A percentile compares a stretch with the other conserved stretches of the same genome.
These are phyloP conservation scores for Monosporozyma solicola DNA, from an alignment of 805 yeast species.

Conservation along the genomic window DNA sequence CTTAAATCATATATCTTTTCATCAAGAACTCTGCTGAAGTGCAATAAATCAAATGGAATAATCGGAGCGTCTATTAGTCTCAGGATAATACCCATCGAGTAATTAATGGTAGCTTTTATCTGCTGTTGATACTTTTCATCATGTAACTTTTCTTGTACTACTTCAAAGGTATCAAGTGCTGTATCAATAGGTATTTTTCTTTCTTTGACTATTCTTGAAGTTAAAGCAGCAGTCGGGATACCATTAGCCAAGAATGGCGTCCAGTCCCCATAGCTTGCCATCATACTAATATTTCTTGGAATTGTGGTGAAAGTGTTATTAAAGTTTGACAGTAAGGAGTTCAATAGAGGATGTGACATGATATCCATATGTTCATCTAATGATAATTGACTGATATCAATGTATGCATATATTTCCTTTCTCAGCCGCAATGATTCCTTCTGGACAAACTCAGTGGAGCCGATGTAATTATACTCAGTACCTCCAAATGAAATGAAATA, in stretches of 20 bases:
- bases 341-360: conserved; percentile 54
- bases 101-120: conserved; percentile 47
- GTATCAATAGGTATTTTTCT: conserved; percentile 50
- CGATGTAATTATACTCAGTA: conserved; percentile 67
- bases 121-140: conserved; percentile 36
- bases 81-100: conserved; percentile 43
- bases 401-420: conserved; percentile 54
- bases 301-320: neutral
- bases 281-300: neutral
- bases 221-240: conserved; percentile 28
- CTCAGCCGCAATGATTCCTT: conserved; percentile 40
- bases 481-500: conserved; percentile 81
- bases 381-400: conserved; percentile 48
- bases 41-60: conserved; percentile 53
- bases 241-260: conserved; percentile 56
- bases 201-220: conserved; percentile 10
- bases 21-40: conserved; percentile 37
- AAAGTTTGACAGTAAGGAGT: conserved; percentile 9
- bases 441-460: conserved; percentile 67
- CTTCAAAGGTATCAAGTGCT: conserved; percentile 55
- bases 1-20: conserved; percentile 39
- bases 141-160: conserved; percentile 29
- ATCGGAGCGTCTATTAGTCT: conserved; percentile 64
- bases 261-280: conserved; percentile 44
- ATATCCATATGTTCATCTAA: conserved; percentile 38